These are phyloP conservation scores for Trichophyton verrucosum DNA, from an alignment of 2,329 filamentous ascomycete genomes.

Conservation along the genomic window DNA sequence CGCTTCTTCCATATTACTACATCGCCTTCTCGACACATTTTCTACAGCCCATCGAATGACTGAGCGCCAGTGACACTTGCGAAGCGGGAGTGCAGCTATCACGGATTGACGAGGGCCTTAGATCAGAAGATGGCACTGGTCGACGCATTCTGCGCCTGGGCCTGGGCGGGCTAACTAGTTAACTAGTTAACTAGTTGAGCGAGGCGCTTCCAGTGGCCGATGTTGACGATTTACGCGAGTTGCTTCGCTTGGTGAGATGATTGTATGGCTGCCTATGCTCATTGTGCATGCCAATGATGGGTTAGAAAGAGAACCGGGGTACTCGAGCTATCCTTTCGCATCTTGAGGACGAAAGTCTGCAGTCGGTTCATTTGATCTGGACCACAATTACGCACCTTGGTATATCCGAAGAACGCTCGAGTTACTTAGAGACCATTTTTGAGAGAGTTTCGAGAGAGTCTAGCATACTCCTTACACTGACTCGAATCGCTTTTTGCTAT, in stretches of 20 bases:
- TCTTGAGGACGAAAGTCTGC: conserved; percentile 43
- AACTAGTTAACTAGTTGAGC: too few species aligned
- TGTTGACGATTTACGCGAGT: too few species aligned
- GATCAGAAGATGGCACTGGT: conserved; percentile 49
- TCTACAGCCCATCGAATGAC: conserved; percentile 51
- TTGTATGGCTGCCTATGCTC: too few species aligned
- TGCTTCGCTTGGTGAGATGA: too few species aligned
- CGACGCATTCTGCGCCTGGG: conserved; percentile 53
- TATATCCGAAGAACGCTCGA: conserved; percentile 50
- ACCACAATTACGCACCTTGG: conserved; percentile 43
- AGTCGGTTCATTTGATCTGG: conserved; percentile 52
- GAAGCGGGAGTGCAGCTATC: conserved; percentile 50
- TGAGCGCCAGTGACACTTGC: conserved; percentile 52
- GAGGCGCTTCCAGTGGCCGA: too few species aligned
- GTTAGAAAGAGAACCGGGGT: too few species aligned
- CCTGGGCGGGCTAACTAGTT: conserved; percentile 38
- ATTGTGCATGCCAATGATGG: too few species aligned
- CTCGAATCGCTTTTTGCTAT: conserved; percentile 50
- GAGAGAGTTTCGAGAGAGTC: conserved; percentile 57
- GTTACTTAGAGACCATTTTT: conserved; percentile 61
- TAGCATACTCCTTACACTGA: conserved; percentile 51
- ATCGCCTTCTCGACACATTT: conserved; percentile 49
- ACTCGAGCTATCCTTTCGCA: too few species aligned
- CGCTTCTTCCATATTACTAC: conserved; percentile 47
- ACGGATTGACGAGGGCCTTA: conserved; percentile 52